phyloP scores from a whole-genome alignment of 257 asterid species.

The Solanum acaule region DNA sequence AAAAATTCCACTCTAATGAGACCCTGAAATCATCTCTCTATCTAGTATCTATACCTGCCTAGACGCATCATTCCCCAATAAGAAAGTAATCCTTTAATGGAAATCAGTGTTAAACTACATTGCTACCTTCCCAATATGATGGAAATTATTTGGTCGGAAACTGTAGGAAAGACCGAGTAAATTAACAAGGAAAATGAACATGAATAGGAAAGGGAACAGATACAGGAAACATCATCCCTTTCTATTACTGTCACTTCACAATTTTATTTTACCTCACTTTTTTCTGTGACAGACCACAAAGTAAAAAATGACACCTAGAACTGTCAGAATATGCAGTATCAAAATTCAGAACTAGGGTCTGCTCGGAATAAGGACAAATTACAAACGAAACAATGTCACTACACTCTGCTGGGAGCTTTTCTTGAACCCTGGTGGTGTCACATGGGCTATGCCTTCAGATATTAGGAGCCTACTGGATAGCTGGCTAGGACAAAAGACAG shows the following conservation, averaged over 20 bases:
- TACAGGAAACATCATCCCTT: neutral
- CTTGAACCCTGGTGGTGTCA: neutral
- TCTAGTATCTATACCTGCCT: neutral
- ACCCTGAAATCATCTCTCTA: neutral
- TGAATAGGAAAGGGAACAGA: neutral
- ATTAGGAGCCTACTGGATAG: neutral
- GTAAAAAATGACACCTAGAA: neutral
- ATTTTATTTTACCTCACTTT: neutral
- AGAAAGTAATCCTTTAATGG: neutral
- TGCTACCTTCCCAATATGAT: neutral
- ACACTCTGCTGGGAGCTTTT: neutral
- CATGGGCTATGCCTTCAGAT: neutral
- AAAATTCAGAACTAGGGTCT: neutral
- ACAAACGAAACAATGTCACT: neutral
- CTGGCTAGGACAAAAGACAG: neutral
- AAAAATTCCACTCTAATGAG: neutral
- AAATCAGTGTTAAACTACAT: neutral
- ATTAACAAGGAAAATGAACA: neutral
- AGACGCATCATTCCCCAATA: neutral
- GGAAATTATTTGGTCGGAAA: neutral
- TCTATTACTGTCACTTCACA: neutral
- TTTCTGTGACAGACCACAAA: neutral
- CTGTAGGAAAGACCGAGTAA: neutral
- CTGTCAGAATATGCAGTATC: neutral
- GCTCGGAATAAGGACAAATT: neutral